A percentile compares a stretch with the other conserved stretches of the same genome.
Conservation (phyloP, 768 basidiomycete genomes). For the Punctularia strigosozonata region DNA sequence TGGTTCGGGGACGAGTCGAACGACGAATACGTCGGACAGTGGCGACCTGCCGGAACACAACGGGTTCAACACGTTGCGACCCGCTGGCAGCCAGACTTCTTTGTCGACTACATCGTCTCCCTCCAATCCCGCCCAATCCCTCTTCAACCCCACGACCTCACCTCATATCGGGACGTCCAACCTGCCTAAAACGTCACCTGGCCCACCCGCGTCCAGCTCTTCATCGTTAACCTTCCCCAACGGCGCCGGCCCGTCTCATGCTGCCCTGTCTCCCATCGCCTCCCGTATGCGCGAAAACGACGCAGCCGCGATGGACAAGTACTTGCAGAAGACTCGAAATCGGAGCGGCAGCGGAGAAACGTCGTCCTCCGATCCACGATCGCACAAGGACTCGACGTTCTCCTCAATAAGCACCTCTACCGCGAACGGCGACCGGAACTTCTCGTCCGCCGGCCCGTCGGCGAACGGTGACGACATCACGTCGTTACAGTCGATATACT, state of each 20-base stretch:
- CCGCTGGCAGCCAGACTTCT: slow-evolving; percentile 35
- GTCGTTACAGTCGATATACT: slow-evolving; percentile 35
- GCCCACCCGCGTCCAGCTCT: slow-evolving; percentile 25
- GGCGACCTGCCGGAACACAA: slow-evolving; percentile 39
- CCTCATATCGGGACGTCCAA: slow-evolving; percentile 11
- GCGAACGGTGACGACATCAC: slow-evolving; percentile 43
- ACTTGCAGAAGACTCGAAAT: slow-evolving; percentile 49
- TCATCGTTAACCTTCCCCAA: slow-evolving; percentile 18
- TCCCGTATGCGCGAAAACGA: slow-evolving; percentile 75
- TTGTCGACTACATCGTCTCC: slow-evolving; percentile 19
- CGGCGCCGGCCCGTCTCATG: slow-evolving; percentile 25
- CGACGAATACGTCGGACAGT: slow-evolving; percentile 65
- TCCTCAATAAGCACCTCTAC: slow-evolving; percentile 38
- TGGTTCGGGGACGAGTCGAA: slow-evolving; percentile 72
- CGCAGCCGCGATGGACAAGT: slow-evolving; percentile 82
- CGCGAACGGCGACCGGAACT: slow-evolving; percentile 40
- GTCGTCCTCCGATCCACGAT: slow-evolving; percentile 60
- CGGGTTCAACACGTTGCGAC: too few species aligned
- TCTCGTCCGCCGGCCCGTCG: slow-evolving; percentile 38
- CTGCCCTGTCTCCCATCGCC: slow-evolving; percentile 68
- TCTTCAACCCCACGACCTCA: slow-evolving; percentile 9
- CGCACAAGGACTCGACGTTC: slow-evolving; percentile 40
- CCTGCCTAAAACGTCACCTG: slow-evolving; percentile 22
- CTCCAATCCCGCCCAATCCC: slow-evolving; percentile 27
- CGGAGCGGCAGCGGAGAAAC: slow-evolving; percentile 72